phyloP scores from a whole-genome alignment of 1,284 basidiomycete species.

The Irpex sp. region DNA sequence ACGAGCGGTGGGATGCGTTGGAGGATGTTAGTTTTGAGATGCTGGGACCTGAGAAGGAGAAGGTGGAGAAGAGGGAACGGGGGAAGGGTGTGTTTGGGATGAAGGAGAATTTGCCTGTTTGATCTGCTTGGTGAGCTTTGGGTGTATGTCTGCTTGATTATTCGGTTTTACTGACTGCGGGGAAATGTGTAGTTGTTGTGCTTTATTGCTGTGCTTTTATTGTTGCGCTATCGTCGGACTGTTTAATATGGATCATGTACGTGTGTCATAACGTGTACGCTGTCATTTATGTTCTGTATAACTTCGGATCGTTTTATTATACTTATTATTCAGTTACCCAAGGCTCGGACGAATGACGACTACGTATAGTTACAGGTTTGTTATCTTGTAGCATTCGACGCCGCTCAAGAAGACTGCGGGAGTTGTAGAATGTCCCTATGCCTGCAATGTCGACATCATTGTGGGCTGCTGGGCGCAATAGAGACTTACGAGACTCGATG shows the following conservation, averaged over 20 bases:
- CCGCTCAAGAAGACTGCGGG: no score
- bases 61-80: slow-evolving; percentile 11
- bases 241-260: background rate
- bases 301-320: no score
- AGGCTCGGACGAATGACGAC: no score
- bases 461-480: no score
- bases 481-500: no score
- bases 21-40: slow-evolving; percentile 52
- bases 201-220: background rate
- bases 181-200: background rate
- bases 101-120: slow-evolving; percentile 30
- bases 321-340: no score
- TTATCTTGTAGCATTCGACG: no score
- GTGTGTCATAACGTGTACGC: no score
- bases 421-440: no score
- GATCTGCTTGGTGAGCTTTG: background rate
- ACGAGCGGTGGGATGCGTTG: slow-evolving; percentile 46
- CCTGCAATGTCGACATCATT: no score
- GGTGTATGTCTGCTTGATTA: background rate
- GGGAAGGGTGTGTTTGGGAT: slow-evolving; percentile 23
- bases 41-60: slow-evolving; percentile 16
- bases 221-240: background rate
- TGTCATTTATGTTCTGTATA: no score
- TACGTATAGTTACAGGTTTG: no score
- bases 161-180: background rate